phyloP scores from a whole-genome alignment of 495 filamentous ascomycete species.

The Penicillium daleae region DNA sequence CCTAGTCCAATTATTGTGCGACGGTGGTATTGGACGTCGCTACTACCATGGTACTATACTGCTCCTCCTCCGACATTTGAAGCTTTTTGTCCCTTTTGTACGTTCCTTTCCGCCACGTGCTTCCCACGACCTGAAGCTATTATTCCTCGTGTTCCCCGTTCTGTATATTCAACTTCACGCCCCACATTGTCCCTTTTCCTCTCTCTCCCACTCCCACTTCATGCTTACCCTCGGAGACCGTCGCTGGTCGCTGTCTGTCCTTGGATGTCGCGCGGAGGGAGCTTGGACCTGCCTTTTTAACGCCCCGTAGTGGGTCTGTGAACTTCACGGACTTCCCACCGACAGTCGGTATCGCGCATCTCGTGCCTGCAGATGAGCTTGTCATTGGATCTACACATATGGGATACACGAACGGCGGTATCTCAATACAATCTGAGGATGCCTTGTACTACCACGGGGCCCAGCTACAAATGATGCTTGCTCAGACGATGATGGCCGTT shows the following conservation, averaged over 20 bases:
- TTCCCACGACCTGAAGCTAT: too few relatives aligned
- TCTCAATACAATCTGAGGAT: neutral
- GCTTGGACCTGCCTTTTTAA: constrained; percentile 1
- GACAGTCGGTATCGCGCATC: neutral
- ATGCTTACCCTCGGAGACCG: neutral
- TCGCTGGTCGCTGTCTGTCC: neutral
- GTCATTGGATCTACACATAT: constrained; percentile 7
- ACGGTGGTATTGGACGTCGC: too few relatives aligned
- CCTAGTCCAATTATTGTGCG: too few relatives aligned
- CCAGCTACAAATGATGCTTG: neutral
- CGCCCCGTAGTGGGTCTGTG: neutral
- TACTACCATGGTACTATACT: too few relatives aligned
- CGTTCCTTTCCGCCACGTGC: neutral
- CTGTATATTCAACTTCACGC: too few relatives aligned
- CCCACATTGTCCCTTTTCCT: neutral
- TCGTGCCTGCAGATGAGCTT: constrained; percentile 10
- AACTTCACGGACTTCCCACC: constrained; percentile 15
- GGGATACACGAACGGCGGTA: neutral
- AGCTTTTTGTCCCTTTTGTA: too few relatives aligned
- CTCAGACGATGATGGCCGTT: neutral
- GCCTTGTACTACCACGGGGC: neutral
- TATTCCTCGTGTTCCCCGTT: too few relatives aligned
- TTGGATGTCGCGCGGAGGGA: neutral
- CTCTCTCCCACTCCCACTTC: neutral
- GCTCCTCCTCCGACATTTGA: too few relatives aligned